Conservation (phyloP, 805 yeast species). For the Candida sanyiensis region DNA sequence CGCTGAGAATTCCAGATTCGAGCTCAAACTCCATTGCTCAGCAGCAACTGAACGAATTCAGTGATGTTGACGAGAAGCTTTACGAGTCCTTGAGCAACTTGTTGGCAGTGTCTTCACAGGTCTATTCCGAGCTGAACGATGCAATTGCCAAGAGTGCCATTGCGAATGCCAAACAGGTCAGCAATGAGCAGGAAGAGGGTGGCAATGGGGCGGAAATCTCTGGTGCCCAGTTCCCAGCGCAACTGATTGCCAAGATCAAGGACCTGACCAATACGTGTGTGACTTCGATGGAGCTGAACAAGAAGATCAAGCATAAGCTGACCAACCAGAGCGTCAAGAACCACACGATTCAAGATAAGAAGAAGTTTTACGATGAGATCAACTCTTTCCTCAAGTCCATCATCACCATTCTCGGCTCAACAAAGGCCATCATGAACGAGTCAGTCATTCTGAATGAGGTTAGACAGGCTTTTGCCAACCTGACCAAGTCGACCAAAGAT, state of each 20-base stretch:
- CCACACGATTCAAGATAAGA: constrained; percentile 45
- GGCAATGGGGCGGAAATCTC: constrained; percentile 12
- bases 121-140: constrained; percentile 64
- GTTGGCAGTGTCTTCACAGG: constrained; percentile 66
- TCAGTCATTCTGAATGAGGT: constrained; percentile 75
- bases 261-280: constrained; percentile 76
- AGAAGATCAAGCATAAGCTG: constrained; percentile 52
- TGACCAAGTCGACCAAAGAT: constrained; percentile 88
- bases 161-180: constrained; percentile 37
- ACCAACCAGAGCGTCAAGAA: constrained; percentile 35
- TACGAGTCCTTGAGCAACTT: constrained; percentile 61
- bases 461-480: constrained; percentile 68
- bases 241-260: constrained; percentile 57
- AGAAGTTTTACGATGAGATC: constrained; percentile 78
- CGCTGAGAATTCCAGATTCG: constrained; percentile 22
- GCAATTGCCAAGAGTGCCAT: constrained; percentile 63
- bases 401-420: constrained; percentile 75
- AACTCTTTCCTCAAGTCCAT: constrained; percentile 78
- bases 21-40: constrained; percentile 14
- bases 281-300: constrained; percentile 76
- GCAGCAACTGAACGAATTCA: constrained; percentile 28
- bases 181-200: constrained; percentile 22
- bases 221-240: constrained; percentile 26
- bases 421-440: constrained; percentile 77
- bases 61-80: constrained; percentile 60